These are phyloP conservation scores for Leccinum uliginosum DNA, from an alignment of 768 basidiomycete species.

Conservation along the genomic window DNA sequence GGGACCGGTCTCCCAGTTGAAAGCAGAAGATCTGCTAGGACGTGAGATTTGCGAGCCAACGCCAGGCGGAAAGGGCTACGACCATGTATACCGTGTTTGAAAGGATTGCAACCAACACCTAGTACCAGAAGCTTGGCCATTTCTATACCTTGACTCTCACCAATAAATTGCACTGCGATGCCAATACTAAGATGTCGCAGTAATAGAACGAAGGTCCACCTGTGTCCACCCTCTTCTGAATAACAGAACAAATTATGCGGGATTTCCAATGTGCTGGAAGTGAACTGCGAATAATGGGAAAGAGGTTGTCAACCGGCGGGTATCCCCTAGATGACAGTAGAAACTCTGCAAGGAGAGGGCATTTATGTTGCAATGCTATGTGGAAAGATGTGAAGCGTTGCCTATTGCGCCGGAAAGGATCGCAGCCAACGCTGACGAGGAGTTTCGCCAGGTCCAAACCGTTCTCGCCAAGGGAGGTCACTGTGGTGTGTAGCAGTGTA, in stretches of 20 bases:
- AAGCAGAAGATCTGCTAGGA: background rate
- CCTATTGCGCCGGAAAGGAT: background rate
- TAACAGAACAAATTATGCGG: too few relatives aligned
- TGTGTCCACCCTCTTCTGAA: background rate
- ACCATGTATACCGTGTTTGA: background rate
- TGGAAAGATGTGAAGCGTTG: background rate
- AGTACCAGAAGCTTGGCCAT: background rate
- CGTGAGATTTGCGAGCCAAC: background rate
- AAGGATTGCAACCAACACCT: background rate
- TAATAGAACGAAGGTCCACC: background rate
- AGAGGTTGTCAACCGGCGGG: background rate
- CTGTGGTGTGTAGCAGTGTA: background rate
- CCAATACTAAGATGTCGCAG: background rate
- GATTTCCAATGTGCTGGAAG: background rate
- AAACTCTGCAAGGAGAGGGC: background rate
- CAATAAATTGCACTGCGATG: background rate
- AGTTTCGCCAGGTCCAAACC: background rate
- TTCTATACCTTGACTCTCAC: background rate
- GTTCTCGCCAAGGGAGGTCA: background rate
- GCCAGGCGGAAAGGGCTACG: background rate
- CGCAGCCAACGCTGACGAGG: background rate
- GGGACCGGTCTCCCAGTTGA: background rate
- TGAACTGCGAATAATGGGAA: background rate
- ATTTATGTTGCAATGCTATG: background rate
- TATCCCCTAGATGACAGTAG: background rate